phyloP scores from a whole-genome alignment of 257 asterid genomes.

The Nicotiana tabacum region DNA sequence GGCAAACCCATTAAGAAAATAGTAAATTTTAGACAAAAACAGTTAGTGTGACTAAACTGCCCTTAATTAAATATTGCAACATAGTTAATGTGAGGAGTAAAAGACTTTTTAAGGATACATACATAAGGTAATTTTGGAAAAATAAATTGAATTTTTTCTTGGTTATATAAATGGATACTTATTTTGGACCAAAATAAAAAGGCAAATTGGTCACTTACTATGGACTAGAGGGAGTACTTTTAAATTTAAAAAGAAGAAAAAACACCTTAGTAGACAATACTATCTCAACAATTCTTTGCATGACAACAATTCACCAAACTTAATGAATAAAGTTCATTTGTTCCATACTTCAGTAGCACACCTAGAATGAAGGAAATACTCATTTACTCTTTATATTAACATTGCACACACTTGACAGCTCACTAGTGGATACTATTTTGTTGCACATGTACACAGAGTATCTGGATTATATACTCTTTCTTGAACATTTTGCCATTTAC shows the following conservation, averaged over 20 bases:
- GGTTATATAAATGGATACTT: too few relatives aligned
- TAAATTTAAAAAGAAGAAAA: neutral
- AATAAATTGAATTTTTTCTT: too few relatives aligned
- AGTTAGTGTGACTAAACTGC: too few relatives aligned
- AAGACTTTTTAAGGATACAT: too few relatives aligned
- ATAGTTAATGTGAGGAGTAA: too few relatives aligned
- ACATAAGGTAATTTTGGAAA: too few relatives aligned
- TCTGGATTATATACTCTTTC: neutral
- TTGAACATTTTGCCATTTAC: constrained; percentile 11
- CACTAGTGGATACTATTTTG: neutral
- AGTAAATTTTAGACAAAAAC: too few relatives aligned
- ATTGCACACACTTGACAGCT: constrained; percentile 8
- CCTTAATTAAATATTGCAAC: too few relatives aligned
- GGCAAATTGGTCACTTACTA: too few relatives aligned
- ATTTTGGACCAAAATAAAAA: neutral
- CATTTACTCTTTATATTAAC: neutral
- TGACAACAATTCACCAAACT: neutral
- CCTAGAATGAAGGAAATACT: neutral
- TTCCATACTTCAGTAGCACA: neutral
- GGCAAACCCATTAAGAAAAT: too few relatives aligned
- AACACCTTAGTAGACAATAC: neutral
- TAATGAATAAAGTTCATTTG: constrained; percentile 6
- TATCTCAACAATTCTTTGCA: neutral
- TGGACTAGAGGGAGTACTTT: too few relatives aligned
- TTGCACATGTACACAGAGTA: neutral